Conservation (phyloP, 306 rosid species). For the Crataegus laevigata region DNA sequence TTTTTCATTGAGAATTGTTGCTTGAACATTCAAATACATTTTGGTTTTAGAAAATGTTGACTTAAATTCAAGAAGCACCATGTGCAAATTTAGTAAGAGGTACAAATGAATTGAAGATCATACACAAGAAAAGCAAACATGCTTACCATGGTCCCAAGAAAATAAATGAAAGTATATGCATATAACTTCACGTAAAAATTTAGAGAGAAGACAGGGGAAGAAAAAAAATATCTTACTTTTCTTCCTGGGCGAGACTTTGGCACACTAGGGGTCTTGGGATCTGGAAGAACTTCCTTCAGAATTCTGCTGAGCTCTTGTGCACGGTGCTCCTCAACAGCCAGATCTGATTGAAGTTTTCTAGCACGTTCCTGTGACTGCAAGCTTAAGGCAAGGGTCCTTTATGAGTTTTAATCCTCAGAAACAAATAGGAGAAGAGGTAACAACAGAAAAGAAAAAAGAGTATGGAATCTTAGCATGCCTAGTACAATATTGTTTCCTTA, state of each 20-base stretch:
- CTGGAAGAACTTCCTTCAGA: conserved; percentile 79
- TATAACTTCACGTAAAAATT: neutral
- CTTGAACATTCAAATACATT: too few species aligned
- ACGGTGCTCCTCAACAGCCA: conserved; percentile 87
- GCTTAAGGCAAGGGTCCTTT: conserved; percentile 15
- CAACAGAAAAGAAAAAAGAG: neutral
- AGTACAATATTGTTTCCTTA: too few species aligned
- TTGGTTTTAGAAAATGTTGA: neutral
- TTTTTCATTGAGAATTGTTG: too few species aligned
- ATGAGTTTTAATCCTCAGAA: neutral
- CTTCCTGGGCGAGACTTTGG: conserved; percentile 58
- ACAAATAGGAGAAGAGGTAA: neutral
- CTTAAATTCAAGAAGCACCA: neutral
- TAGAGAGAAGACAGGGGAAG: neutral
- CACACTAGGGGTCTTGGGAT: conserved; percentile 57
- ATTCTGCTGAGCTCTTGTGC: conserved; percentile 78
- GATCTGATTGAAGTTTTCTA: conserved; percentile 70
- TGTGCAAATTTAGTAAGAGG: neutral
- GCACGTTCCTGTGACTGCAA: conserved; percentile 79
- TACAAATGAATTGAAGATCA: neutral
- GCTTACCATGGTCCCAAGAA: neutral
- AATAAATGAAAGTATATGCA: conserved; percentile 2
- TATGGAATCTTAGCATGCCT: too few species aligned
- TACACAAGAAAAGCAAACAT: neutral
- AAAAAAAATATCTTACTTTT: conserved; percentile 42